phyloP scores from a whole-genome alignment of 2,329 filamentous ascomycete species.

The Ophiocordyceps robertsii region DNA sequence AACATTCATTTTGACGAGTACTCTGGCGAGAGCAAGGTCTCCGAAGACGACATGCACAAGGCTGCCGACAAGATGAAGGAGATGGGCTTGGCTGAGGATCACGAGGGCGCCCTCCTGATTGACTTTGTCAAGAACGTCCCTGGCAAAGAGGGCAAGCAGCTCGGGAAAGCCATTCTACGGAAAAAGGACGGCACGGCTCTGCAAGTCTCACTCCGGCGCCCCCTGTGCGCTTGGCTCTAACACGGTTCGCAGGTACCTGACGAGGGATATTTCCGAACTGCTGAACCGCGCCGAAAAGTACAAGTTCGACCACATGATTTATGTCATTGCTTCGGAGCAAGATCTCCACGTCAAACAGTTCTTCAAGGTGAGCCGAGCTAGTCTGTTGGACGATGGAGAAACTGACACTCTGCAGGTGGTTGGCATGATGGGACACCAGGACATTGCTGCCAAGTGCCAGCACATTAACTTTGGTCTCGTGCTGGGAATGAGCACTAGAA shows the following conservation, averaged over 20 bases:
- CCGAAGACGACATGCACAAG: constrained; percentile 50
- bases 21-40: constrained; percentile 60
- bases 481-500: constrained; percentile 56
- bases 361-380: constrained; percentile 34
- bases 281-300: constrained; percentile 49
- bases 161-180: constrained; percentile 55
- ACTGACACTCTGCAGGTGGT: constrained; percentile 38
- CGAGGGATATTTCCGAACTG: constrained; percentile 64
- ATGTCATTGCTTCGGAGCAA: constrained; percentile 60
- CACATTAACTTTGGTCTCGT: constrained; percentile 68
- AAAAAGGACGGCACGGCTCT: constrained; percentile 64
- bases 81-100: constrained; percentile 52
- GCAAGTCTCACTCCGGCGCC: constrained; percentile 17
- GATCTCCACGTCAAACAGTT: constrained; percentile 60
- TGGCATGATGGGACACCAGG: constrained; percentile 54
- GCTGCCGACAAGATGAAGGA: constrained; percentile 49
- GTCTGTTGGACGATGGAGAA: no score
- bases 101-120: constrained; percentile 58
- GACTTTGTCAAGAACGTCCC: constrained; percentile 57
- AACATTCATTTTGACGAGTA: constrained; percentile 63
- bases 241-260: constrained; percentile 34
- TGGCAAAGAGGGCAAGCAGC: constrained; percentile 53
- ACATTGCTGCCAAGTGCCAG: constrained; percentile 53
- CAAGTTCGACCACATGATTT: constrained; percentile 67
- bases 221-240: neutral